These are phyloP conservation scores for Spiraea crenata DNA, from an alignment of 331 rosid species.

Conservation along the genomic window DNA sequence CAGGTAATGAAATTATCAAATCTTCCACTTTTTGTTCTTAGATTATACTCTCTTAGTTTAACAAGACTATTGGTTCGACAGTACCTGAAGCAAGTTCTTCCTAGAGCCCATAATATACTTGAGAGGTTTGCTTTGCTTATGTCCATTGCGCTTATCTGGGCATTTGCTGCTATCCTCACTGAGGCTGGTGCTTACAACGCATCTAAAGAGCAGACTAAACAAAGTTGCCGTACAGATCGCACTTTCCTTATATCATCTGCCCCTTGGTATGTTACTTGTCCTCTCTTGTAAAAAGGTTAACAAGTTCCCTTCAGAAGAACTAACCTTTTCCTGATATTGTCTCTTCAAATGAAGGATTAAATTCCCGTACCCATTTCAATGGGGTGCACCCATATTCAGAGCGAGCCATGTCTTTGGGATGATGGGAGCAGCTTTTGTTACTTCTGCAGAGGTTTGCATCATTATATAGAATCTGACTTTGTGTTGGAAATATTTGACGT, in stretches of 20 bases:
- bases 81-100: constrained; percentile 62
- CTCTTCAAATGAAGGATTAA: constrained; percentile 61
- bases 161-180: constrained; percentile 93
- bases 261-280: constrained; percentile 65
- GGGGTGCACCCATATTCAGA: constrained; percentile 95
- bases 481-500: background rate
- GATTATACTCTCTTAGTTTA: constrained; percentile 1
- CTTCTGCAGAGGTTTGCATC: constrained; percentile 79
- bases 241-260: constrained; percentile 69
- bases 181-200: constrained; percentile 84
- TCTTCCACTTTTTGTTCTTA: constrained; percentile 1
- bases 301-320: constrained; percentile 18
- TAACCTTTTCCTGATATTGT: constrained; percentile 12
- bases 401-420: constrained; percentile 95
- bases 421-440: constrained; percentile 95
- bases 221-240: constrained; percentile 82
- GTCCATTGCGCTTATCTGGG: constrained; percentile 73
- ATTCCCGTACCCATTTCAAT: constrained; percentile 89
- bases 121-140: constrained; percentile 66
- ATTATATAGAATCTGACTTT: constrained; percentile 7
- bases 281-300: constrained; percentile 9
- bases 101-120: constrained; percentile 13
- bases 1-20: constrained; percentile 52
- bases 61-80: constrained; percentile 23
- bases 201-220: constrained; percentile 46